Percentiles rank a stretch among this genome's conserved stretches.
Evolutionary conservation across 1,284 basidiomycete species (phyloP).

Genomic region (Leccinum ambiguum): DNA sequence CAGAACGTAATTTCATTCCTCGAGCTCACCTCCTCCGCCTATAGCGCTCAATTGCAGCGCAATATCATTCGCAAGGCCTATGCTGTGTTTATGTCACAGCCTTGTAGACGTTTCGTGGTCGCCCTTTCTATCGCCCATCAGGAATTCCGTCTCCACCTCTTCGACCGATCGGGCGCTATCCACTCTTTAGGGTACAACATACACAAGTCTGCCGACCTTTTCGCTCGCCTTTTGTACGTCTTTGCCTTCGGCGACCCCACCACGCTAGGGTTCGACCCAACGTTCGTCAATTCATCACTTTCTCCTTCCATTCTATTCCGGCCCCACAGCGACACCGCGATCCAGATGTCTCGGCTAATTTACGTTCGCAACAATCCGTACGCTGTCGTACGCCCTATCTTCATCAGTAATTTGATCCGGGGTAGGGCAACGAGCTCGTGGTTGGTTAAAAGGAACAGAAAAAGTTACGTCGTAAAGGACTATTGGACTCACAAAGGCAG

Average conservation of each 20-base stretch:
- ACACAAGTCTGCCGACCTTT: background rate
- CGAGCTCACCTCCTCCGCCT: too few relatives aligned
- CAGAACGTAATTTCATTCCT: background rate
- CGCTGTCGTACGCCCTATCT: background rate
- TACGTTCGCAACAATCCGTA: background rate
- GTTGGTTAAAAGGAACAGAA: background rate
- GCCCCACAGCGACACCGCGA: background rate
- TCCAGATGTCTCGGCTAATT: background rate
- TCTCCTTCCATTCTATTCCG: background rate
- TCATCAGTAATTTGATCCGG: background rate
- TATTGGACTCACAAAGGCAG: background rate
- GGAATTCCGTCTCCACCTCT: background rate
- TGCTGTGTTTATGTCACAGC: background rate
- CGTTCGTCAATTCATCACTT: background rate
- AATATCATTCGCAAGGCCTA: too few relatives aligned
- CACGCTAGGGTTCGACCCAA: background rate
- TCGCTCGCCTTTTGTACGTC: background rate
- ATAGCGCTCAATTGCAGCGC: too few relatives aligned
- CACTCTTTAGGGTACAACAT: background rate
- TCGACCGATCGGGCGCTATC: background rate
- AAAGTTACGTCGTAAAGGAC: background rate
- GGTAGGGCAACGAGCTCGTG: slow-evolving; percentile 1
- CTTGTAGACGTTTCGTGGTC: background rate
- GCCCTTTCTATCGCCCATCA: background rate
- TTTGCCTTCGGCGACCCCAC: background rate